Base-by-base conservation (phyloP, 352 stramenopile genomes). In the Peronospora farinosa region DNA sequence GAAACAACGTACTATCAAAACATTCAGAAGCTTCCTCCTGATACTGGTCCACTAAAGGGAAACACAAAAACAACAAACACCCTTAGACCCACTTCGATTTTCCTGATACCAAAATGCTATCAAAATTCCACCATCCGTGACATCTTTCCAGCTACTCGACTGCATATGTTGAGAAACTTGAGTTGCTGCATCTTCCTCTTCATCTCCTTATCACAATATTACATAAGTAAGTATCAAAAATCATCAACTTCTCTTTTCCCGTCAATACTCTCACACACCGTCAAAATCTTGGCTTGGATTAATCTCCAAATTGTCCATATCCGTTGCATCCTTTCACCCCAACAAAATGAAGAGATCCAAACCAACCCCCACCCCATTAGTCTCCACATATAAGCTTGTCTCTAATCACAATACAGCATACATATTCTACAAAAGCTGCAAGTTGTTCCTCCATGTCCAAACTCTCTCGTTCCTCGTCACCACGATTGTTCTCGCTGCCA, bases 241-340 rank as follows among this genome's bases (percentile, higher is more conserved):
- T 27, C 16, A 7, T n/a, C 35, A 42, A 7, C 37, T 0, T 23
- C 17, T 42, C 17, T 13, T 27, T 32, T n/a, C 5, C 0, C 28
- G 36, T n/a, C n/a, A 15, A 2, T 13, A 35, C 30, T 32, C 6
- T 31, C n/a, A 52, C 49, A 9, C 32, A 71, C 69, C 69, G 41
- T 72, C 57, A 68, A 78, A 86, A 46, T 86, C 74, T 63, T 86
- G 72, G 49, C 74, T 86, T 19, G 65, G 65, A 10, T 67, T 66
- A 32, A 84, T 82, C 13, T 84, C 72, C 36, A 86, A 53, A 27
- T 51, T 77, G 43, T 86, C 74, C 57, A 86, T 76, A 50, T 86
- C 74, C 7, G 54, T 67, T 16, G 66, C 58, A 17, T 77, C 67
- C 74, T 79, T 45, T 37, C 21, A 13, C n/a, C 16, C 37, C n/a